Percentiles rank a stretch among this genome's conserved stretches.
These are phyloP conservation scores for Leishmania major DNA, from an alignment of 208 protist genomes.

Conservation along the genomic window DNA sequence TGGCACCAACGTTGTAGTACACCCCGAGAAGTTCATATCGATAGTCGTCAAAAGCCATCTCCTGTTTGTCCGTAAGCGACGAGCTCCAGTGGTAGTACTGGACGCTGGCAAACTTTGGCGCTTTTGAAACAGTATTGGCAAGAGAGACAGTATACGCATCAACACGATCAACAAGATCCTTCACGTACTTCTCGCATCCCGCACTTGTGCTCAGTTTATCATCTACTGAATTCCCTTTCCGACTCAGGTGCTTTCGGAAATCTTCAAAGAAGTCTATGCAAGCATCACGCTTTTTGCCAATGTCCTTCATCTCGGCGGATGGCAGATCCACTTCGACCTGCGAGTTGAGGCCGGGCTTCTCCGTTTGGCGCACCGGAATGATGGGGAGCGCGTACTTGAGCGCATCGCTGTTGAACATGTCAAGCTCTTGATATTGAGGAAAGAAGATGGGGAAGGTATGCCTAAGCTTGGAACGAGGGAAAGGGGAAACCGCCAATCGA, in stretches of 20 bases:
- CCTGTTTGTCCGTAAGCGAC: slow-evolving; percentile 38
- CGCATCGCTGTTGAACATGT: slow-evolving; percentile 19
- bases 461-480: background rate
- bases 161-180: slow-evolving; percentile 27
- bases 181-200: slow-evolving; percentile 37
- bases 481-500: background rate
- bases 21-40: slow-evolving; percentile 68
- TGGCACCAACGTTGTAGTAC: slow-evolving; percentile 65
- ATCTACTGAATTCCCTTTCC: slow-evolving; percentile 19
- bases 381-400: slow-evolving; percentile 22
- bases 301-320: slow-evolving; percentile 33
- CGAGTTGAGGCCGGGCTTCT: slow-evolving; percentile 27
- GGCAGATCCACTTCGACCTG: slow-evolving; percentile 43
- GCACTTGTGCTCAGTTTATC: slow-evolving; percentile 17
- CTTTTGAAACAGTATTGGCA: slow-evolving; percentile 31
- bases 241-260: slow-evolving; percentile 27
- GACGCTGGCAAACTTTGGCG: slow-evolving; percentile 38
- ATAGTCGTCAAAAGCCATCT: slow-evolving; percentile 68
- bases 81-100: slow-evolving; percentile 68
- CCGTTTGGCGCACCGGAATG: slow-evolving; percentile 22
- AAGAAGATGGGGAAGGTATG: background rate
- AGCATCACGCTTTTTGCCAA: slow-evolving; percentile 35
- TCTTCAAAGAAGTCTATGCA: slow-evolving; percentile 47
- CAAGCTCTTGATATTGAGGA: background rate
- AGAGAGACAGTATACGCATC: slow-evolving; percentile 44